Evolutionary conservation across 495 filamentous ascomycete genomes (phyloP).

Genomic region (Copromyces sp.): DNA sequence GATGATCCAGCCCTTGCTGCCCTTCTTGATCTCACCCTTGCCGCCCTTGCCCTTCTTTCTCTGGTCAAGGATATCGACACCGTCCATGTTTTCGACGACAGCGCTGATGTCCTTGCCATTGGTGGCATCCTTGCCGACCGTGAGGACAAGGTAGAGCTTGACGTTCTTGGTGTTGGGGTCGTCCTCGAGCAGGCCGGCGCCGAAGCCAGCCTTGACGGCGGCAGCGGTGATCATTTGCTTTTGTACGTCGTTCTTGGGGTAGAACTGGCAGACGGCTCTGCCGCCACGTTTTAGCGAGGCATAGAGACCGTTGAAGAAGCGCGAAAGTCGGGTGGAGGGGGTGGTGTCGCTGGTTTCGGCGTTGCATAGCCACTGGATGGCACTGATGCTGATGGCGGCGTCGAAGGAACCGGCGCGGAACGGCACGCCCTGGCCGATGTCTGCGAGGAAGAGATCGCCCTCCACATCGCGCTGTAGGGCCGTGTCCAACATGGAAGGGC

Average conservation of each 20-base stretch:
- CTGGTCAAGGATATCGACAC: constrained; percentile 71
- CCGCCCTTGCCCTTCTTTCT: constrained; percentile 45
- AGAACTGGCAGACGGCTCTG: constrained; percentile 92
- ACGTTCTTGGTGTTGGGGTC: constrained; percentile 89
- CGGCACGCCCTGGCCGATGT: constrained; percentile 91
- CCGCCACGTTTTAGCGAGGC: constrained; percentile 74
- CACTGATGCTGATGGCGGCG: constrained; percentile 86
- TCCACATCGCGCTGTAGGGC: constrained; percentile 86
- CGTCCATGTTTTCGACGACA: constrained; percentile 77
- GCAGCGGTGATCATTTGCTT: constrained; percentile 81
- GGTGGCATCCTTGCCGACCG: constrained; percentile 71
- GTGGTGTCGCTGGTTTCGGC: constrained; percentile 79
- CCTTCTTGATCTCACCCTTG: constrained; percentile 54
- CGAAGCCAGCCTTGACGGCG: constrained; percentile 88
- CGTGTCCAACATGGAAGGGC: constrained; percentile 84
- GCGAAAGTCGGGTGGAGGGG: constrained; percentile 58
- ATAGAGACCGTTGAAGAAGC: constrained; percentile 93
- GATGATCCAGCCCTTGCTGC: constrained; percentile 82
- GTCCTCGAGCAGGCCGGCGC: constrained; percentile 89
- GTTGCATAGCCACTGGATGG: constrained; percentile 97
- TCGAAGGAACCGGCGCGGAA: constrained; percentile 91
- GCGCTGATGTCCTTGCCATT: constrained; percentile 69
- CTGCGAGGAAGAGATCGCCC: constrained; percentile 82
- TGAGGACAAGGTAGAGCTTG: constrained; percentile 90
- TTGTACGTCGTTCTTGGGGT: constrained; percentile 90